Percentiles rank a stretch among this genome's conserved stretches.
These are phyloP conservation scores for Castanea sativa DNA, from an alignment of 306 rosid species.

Conservation along the genomic window DNA sequence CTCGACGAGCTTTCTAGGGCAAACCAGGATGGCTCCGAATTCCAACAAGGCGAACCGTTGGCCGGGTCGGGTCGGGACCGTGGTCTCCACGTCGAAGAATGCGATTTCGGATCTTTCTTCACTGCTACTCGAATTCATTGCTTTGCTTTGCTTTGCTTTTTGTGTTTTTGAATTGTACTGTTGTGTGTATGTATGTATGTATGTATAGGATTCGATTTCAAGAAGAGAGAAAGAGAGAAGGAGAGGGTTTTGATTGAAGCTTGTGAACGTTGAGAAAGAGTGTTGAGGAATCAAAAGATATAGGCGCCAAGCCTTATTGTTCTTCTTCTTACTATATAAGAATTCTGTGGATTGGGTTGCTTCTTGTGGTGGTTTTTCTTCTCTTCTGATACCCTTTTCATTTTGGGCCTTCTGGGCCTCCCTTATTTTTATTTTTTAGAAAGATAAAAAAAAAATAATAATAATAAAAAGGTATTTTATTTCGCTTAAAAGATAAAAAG, in stretches of 20 bases:
- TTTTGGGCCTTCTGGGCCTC: not conserved
- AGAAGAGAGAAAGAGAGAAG: not conserved
- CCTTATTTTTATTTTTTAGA: not conserved
- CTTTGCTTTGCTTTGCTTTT: too few relatives aligned
- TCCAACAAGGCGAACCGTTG: constrained; percentile 62
- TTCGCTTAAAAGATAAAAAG: too few relatives aligned
- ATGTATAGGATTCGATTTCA: too few relatives aligned
- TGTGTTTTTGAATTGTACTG: not conserved
- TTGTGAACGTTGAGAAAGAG: not conserved
- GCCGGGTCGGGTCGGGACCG: constrained; percentile 65
- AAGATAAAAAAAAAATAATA: too few relatives aligned
- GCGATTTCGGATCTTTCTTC: constrained; percentile 79
- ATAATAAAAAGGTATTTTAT: too few relatives aligned
- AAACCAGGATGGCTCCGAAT: constrained; percentile 85
- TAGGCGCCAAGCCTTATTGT: constrained; percentile 10
- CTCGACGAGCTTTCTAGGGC: constrained; percentile 84
- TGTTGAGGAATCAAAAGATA: not conserved
- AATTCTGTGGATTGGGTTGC: not conserved
- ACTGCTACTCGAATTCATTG: not conserved
- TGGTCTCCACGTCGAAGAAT: constrained; percentile 92
- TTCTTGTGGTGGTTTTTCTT: not conserved
- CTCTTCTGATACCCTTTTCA: not conserved
- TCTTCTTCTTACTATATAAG: not conserved
- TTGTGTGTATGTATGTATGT: not conserved
- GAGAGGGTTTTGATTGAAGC: not conserved